Conservation (phyloP, 169 alveolate species). For the Cryptosporidium xiaoi region DNA sequence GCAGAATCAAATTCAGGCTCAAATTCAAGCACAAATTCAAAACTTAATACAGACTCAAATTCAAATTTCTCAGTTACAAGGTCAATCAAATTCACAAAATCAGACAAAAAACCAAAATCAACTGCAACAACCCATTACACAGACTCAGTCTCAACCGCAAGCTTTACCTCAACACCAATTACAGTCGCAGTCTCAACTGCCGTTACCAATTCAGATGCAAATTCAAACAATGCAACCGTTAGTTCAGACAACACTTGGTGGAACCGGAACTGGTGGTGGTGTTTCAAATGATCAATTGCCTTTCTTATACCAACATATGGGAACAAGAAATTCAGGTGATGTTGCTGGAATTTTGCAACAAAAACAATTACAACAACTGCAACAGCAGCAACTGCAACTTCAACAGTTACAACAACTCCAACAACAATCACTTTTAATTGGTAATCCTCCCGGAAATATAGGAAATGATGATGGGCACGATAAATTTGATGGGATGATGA, state of each 20-base stretch:
- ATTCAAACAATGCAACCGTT: background rate
- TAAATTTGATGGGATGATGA: background rate
- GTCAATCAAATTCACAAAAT: background rate
- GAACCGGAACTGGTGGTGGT: too few species aligned
- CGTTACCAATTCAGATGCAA: background rate
- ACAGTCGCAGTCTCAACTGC: background rate
- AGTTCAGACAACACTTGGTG: too few species aligned
- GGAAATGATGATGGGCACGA: background rate
- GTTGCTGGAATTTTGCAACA: background rate
- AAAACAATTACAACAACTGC: background rate
- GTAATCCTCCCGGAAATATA: background rate
- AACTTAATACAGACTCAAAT: background rate
- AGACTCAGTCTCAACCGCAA: slow-evolving; percentile 14
- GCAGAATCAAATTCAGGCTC: too few species aligned
- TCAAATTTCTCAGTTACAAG: background rate
- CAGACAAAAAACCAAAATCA: background rate
- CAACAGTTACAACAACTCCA: background rate
- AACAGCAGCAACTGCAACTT: background rate
- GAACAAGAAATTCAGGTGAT: background rate
- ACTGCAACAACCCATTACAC: slow-evolving; percentile 15
- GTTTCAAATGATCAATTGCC: background rate
- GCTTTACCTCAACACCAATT: slow-evolving; percentile 15
- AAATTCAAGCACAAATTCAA: too few species aligned
- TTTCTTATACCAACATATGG: background rate
- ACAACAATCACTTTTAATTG: slow-evolving; percentile 12